Evolutionary conservation across 2,329 filamentous ascomycete genomes (phyloP).

Genomic region (Curvularia verruculosa): DNA sequence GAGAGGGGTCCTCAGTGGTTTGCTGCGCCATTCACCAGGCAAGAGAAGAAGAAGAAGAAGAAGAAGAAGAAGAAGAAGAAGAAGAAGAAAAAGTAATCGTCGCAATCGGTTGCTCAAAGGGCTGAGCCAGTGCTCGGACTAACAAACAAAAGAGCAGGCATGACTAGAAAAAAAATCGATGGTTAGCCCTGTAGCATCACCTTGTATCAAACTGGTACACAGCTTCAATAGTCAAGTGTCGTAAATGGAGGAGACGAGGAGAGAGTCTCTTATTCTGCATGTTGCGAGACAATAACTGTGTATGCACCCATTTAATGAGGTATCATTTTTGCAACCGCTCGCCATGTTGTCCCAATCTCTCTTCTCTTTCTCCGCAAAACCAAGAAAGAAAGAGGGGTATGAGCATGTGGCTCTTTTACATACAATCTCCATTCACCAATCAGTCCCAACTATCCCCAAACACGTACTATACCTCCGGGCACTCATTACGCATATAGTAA

Average conservation of each 20-base stretch:
- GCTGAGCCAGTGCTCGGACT: not conserved
- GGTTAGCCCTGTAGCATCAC: not conserved
- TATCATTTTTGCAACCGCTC: not conserved
- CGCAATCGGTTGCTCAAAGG: not conserved
- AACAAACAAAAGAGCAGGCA: not conserved
- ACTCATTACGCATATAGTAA: not conserved
- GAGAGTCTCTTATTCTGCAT: too few relatives aligned
- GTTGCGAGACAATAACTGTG: not conserved
- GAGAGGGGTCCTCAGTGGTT: not conserved
- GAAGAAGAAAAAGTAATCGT: too few relatives aligned
- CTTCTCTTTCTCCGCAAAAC: not conserved
- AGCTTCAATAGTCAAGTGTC: not conserved
- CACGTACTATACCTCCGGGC: not conserved
- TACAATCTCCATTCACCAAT: not conserved
- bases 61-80: too few relatives aligned
- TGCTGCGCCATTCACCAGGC: not conserved
- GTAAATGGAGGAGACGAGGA: too few relatives aligned
- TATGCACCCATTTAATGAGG: not conserved
- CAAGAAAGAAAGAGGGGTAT: too few relatives aligned
- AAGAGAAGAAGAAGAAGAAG: too few relatives aligned
- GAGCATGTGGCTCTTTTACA: not conserved
- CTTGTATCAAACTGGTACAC: not conserved
- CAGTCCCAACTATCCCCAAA: not conserved
- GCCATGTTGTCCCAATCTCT: not conserved
- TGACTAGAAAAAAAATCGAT: not conserved